Evolutionary conservation across 2,329 filamentous ascomycete genomes (phyloP).

Genomic region (Ophiocordyceps camponoti-leonardi): DNA sequence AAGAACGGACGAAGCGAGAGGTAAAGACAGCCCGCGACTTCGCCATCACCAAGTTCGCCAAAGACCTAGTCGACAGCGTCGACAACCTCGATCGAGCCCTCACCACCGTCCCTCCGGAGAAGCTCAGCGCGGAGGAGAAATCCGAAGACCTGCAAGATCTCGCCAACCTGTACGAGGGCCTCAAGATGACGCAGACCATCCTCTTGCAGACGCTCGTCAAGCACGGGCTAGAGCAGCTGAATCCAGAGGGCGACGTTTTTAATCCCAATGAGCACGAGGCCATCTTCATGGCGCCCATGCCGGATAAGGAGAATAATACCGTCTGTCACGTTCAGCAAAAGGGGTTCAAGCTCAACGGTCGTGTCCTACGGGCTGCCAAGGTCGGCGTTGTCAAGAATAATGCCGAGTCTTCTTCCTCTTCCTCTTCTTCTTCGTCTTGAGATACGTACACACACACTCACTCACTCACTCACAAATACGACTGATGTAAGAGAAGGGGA

Average conservation of each 20-base stretch:
- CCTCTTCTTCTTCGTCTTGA: no score
- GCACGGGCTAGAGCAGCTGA: slow-evolving; percentile 82
- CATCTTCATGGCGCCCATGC: slow-evolving; percentile 79
- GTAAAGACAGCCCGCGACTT: slow-evolving; percentile 78
- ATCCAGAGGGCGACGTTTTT: slow-evolving; percentile 74
- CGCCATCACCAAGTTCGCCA: slow-evolving; percentile 87
- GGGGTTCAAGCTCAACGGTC: slow-evolving; percentile 85
- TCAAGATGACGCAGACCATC: slow-evolving; percentile 89
- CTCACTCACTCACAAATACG: no score
- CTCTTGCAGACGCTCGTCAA: slow-evolving; percentile 79
- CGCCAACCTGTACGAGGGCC: slow-evolving; percentile 63
- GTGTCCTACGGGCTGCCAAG: slow-evolving; percentile 80
- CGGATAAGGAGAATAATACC: slow-evolving; percentile 74
- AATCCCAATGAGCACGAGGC: slow-evolving; percentile 95
- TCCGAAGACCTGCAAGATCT: slow-evolving; percentile 51
- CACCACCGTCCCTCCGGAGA: slow-evolving; percentile 56
- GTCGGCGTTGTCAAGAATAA: slow-evolving; percentile 87
- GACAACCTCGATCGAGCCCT: slow-evolving; percentile 96
- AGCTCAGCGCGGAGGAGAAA: slow-evolving; percentile 38
- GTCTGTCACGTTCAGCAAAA: slow-evolving; percentile 91
- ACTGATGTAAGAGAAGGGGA: no score
- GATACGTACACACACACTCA: background rate
- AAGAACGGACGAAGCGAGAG: slow-evolving; percentile 85
- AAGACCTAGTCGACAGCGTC: slow-evolving; percentile 85
- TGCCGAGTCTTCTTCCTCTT: slow-evolving; percentile 1